A percentile compares a stretch with the other conserved stretches of the same genome.
These are phyloP conservation scores for Cyclotella cryptica DNA, from an alignment of 108 stramenopile genomes.

Conservation along the genomic window DNA sequence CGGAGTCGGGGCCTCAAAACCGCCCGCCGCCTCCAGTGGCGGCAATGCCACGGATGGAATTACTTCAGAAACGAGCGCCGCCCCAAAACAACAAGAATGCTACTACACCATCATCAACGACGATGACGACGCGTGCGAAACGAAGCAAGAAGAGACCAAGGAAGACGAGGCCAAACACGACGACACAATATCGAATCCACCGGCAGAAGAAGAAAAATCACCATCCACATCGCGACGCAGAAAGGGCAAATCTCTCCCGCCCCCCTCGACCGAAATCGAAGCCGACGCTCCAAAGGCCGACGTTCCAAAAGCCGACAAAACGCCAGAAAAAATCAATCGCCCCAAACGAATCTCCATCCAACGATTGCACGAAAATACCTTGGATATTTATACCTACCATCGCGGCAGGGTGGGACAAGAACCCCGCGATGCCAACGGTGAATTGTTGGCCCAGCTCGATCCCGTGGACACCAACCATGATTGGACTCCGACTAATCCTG, in stretches of 20 bases:
- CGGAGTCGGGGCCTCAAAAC: no score
- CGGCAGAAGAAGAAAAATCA: no score
- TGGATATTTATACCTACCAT: slow-evolving; percentile 84
- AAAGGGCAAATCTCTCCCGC: neutral
- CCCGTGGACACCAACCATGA: slow-evolving; percentile 77
- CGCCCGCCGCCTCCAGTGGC: neutral
- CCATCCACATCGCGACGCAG: no score
- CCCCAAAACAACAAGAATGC: neutral
- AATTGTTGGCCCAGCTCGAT: slow-evolving; percentile 60
- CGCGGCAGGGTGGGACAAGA: slow-evolving; percentile 79
- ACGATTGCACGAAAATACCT: slow-evolving; percentile 21
- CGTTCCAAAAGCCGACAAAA: neutral
- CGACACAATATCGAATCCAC: no score
- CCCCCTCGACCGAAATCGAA: neutral
- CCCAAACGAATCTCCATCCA: slow-evolving; percentile 25
- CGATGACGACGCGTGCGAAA: no score
- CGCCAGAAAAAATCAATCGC: neutral
- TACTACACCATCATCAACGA: neutral
- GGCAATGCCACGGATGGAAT: neutral
- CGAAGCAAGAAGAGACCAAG: neutral
- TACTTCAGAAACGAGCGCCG: neutral
- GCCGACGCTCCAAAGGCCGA: neutral
- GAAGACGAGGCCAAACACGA: neutral
- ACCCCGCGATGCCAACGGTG: slow-evolving; percentile 66
- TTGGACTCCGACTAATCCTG: slow-evolving; percentile 46